These are phyloP conservation scores for Rubia yunnanensis DNA, from an alignment of 257 asterid genomes.

Conservation along the genomic window DNA sequence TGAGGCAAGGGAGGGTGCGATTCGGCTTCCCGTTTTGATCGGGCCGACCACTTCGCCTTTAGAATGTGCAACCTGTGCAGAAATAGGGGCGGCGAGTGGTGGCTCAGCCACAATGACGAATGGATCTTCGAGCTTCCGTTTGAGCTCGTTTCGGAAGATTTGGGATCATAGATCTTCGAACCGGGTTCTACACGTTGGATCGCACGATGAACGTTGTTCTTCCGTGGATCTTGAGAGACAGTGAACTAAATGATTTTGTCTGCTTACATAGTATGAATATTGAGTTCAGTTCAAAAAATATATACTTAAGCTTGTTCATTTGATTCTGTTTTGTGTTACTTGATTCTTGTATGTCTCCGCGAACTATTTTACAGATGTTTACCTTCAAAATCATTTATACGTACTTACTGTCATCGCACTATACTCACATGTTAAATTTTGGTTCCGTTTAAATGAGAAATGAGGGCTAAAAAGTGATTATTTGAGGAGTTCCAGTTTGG, in stretches of 20 bases:
- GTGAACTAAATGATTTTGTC: slow-evolving; percentile 12
- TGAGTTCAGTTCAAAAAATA: neutral
- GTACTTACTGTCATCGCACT: too few species aligned
- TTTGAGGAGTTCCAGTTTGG: too few species aligned
- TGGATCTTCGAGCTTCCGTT: slow-evolving; percentile 44
- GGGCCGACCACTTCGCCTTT: slow-evolving; percentile 40
- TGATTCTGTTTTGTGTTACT: neutral
- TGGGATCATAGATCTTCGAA: slow-evolving; percentile 57
- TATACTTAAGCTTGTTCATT: neutral
- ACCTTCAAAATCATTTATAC: neutral
- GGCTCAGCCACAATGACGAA: slow-evolving; percentile 20
- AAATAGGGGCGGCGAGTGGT: slow-evolving; percentile 22
- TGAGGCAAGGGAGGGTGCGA: slow-evolving; percentile 48
- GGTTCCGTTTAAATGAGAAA: too few species aligned
- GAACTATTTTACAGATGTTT: neutral
- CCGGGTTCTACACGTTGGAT: slow-evolving; percentile 36
- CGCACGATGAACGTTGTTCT: slow-evolving; percentile 27
- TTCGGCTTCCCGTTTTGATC: neutral
- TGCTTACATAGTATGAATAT: neutral
- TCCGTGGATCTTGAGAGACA: slow-evolving; percentile 62
- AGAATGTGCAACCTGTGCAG: slow-evolving; percentile 7
- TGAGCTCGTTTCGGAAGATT: slow-evolving; percentile 62
- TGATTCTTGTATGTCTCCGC: neutral
- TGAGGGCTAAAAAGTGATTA: too few species aligned
- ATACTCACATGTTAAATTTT: too few species aligned